These are phyloP conservation scores for Fusarium sarcochroum DNA, from an alignment of 2,329 filamentous ascomycete genomes.

Conservation along the genomic window DNA sequence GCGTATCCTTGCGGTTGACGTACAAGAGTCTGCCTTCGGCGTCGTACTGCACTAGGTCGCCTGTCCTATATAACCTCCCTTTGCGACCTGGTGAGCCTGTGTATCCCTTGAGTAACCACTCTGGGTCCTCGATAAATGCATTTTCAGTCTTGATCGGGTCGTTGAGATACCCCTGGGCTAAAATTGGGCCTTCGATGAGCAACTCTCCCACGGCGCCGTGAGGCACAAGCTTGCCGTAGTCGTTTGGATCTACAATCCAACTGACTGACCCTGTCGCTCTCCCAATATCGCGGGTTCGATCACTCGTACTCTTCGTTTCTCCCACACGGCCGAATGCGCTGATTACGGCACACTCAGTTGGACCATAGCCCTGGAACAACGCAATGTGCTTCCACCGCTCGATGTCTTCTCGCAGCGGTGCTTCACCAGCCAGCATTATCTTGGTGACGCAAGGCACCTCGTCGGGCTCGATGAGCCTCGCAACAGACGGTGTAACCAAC, in stretches of 20 bases:
- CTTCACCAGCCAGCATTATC: neutral
- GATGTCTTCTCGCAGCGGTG: slow-evolving; percentile 7
- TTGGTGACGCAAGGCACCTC: neutral
- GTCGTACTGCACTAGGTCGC: too few species aligned
- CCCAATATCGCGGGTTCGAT: neutral
- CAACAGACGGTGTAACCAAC: neutral
- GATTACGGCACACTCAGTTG: slow-evolving; percentile 2
- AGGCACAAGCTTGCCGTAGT: too few species aligned
- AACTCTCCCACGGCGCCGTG: too few species aligned
- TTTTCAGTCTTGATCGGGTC: too few species aligned
- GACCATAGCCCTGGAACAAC: neutral
- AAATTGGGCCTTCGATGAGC: too few species aligned
- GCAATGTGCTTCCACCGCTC: slow-evolving; percentile 3
- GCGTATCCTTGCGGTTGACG: neutral
- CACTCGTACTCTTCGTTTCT: neutral
- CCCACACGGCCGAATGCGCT: slow-evolving; percentile 1
- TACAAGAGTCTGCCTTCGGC: too few species aligned
- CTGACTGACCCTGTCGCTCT: neutral
- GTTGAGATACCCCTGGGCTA: too few species aligned
- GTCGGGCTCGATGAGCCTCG: neutral
- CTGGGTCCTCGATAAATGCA: too few species aligned
- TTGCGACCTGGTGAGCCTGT: too few species aligned
- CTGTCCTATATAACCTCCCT: too few species aligned
- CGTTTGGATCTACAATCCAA: too few species aligned
- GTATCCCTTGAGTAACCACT: too few species aligned